Percentiles rank a stretch among this genome's conserved stretches.
phyloP scores from a whole-genome alignment of 2,329 filamentous ascomycete species.

The Apiospora phragmitis region DNA sequence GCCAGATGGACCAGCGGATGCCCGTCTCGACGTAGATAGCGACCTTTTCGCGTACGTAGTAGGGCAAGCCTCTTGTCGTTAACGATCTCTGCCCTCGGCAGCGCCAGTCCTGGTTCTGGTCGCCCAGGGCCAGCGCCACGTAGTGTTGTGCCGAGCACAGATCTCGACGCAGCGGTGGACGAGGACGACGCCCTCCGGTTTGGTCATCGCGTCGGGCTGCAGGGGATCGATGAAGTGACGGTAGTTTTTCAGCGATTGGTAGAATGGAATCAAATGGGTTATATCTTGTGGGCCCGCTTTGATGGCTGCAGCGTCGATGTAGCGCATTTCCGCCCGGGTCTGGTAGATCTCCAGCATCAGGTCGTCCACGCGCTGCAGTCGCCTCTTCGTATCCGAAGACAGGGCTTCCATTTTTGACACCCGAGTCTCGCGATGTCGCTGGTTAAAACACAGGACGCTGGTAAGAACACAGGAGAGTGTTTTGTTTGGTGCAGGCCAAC shows the following conservation, averaged over 20 bases:
- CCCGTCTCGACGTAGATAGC: conserved; percentile 34
- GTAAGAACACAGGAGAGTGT: too few relatives aligned
- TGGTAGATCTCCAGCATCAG: background rate
- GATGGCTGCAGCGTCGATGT: background rate
- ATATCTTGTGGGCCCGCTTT: background rate
- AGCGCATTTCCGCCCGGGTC: background rate
- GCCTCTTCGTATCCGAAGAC: background rate
- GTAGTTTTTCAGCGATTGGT: background rate
- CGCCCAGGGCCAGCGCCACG: too few relatives aligned
- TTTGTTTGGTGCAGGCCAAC: too few relatives aligned
- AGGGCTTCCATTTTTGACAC: background rate
- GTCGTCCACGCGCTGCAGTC: background rate
- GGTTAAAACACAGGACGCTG: too few relatives aligned
- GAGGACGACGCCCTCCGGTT: too few relatives aligned
- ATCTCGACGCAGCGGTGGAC: too few relatives aligned
- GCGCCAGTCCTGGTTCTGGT: too few relatives aligned
- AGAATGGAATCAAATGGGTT: background rate
- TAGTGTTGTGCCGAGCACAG: too few relatives aligned
- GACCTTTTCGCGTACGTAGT: conserved; percentile 42
- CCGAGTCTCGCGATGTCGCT: background rate
- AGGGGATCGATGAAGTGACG: too few relatives aligned
- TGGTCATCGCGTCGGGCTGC: too few relatives aligned
- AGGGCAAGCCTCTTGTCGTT: too few relatives aligned
- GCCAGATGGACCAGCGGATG: conserved; percentile 60
- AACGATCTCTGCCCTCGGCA: too few relatives aligned